Base-by-base conservation (phyloP, 2,329 filamentous ascomycete species). In the Aspergillus sojae region DNA sequence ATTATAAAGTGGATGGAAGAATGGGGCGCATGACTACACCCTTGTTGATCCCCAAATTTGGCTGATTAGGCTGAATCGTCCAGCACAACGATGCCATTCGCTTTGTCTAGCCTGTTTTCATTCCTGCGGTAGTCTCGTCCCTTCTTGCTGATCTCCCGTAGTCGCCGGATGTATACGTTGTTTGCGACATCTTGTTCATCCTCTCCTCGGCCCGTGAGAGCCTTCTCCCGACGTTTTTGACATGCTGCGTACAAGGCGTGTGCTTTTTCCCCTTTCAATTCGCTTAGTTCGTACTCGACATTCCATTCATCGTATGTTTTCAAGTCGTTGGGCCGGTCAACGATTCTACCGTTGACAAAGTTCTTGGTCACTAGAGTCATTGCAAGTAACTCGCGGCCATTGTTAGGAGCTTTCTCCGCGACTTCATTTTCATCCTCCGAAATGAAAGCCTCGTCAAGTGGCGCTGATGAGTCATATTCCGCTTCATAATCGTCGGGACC, bases 281-380 rank as follows among this genome's bases (percentile, higher is more conserved):
- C 90, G 53, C 85, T 84, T 55, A 97, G 79, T 41, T 88, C 84
- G 77, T 96, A 97, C 70, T 95, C 88, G n/a, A 97, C 81, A 0
- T 80, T 76, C 94, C 94, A 97, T 9, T 80, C 72, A 67, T 88
- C 84, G 0, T 70, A 23, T 16, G 70, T 36, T 0, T 58, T 76
- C 53, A 89, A 74, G 0, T 82, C 69, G 1, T 78, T 67, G 0
- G 93, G 91, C 3, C 93, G 88, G 0, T 80, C 73, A 1, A 92
- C 86, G 60, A 85, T 84, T 14, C 80, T 60, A 21, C 86, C 89
- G 71, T 95, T 90, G 60, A 96, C 85, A 67, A 85, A 86, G 80
- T 91, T 95, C 67, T 87, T 87, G 57, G 92, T 81, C 0, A 87
- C 89, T 61, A 97, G 80, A 16, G 88, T 88, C 84, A 95, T 87